Base-by-base conservation (phyloP, 768 basidiomycete genomes). In the Kwoniella sp. region DNA sequence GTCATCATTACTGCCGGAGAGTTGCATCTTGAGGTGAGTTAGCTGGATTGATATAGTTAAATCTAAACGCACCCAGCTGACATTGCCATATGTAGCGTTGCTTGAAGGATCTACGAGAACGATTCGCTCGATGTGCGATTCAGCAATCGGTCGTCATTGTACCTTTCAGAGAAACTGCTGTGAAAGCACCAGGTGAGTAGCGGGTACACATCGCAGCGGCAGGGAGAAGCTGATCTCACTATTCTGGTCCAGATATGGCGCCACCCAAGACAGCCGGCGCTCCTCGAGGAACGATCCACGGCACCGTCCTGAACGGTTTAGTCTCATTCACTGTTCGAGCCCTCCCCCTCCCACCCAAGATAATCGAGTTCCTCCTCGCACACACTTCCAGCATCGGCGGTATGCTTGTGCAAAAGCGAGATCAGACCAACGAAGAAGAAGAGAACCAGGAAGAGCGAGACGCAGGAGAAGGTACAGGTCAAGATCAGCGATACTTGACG, bases 1-100 rank as follows among this genome's bases (percentile, higher is more conserved):
- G 96, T 99, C 60, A 96, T 99, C 67, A 80, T 97, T 64, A 91
- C 91, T 2, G 96, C 96, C 1, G 96, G 96, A 30, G 95, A 98
- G 76, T 81, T 99, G 50, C 96, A 98, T 80, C 82, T 97, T 25
- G 96, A 98, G 86, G 93, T 92, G 58, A 37, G 83, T 65, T 24
- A n/a, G 4, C 19, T 46, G 29, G 26, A n/a, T n/a, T n/a, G n/a
- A 21, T 26, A 22, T 10, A 10, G 24, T 22, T 27, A 19, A 22
- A 33, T 33, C 51, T 19, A 8, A 30, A 19, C 8, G 24, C n/a
- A 4, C 25, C 15, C 1, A 24, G 55, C 62, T 63, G 29, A 63
- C 29, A 10, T 13, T 36, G 2, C n/a, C 1, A 36, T 19, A 44
- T n/a, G 2, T 77, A 97, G 93, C 87, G 96, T 67, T 99, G 96